Percentiles rank a stretch among this genome's conserved stretches.
These are phyloP conservation scores for Eucalyptus camaldulensis DNA, from an alignment of 345 rosid genomes.

Conservation along the genomic window DNA sequence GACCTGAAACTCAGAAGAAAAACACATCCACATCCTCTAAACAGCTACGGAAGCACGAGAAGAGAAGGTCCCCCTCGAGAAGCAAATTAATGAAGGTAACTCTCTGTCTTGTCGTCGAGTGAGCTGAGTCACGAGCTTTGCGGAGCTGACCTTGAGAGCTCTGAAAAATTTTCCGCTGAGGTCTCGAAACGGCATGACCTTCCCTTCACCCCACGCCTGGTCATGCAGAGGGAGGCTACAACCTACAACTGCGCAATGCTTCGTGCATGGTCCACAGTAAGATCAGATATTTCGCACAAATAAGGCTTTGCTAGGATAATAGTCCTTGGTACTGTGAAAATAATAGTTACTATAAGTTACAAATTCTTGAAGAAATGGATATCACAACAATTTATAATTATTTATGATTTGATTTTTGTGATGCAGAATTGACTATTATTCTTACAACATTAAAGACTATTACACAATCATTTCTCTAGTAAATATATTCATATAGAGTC, in stretches of 20 bases:
- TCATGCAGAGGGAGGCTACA: background rate
- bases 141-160: no score
- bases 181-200: no score
- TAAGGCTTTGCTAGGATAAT: no score
- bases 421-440: fast-evolving
- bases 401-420: no score
- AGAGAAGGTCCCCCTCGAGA: background rate
- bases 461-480: no score
- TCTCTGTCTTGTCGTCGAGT: background rate
- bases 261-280: background rate
- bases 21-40: no score
- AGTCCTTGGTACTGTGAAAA: fast-evolving
- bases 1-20: background rate
- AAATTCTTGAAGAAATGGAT: fast-evolving
- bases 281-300: no score
- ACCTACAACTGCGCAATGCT: background rate
- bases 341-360: fast-evolving
- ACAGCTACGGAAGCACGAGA: background rate
- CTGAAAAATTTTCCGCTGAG: no score
- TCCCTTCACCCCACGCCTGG: background rate
- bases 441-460: no score
- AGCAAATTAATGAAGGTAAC: background rate
- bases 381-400: fast-evolving
- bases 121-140: background rate
- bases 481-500: no score